Evolutionary conservation across 129 eudicot species (phyloP).

Genomic region (Flaveria linearis): DNA sequence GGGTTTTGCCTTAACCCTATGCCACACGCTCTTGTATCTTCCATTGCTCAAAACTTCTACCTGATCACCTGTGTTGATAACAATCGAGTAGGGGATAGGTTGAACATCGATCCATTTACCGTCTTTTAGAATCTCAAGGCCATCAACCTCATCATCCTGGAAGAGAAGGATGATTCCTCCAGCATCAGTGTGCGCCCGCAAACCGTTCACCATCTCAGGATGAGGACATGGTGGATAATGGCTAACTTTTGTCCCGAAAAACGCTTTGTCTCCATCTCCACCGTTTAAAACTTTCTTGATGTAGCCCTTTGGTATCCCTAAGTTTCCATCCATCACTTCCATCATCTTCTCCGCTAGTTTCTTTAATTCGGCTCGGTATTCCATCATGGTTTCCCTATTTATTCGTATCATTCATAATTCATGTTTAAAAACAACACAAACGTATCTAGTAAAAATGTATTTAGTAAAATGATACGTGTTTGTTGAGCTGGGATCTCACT

Average conservation of each 20-base stretch:
- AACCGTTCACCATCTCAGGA: constrained; percentile 67
- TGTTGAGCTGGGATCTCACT: too few species aligned
- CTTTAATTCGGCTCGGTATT: constrained; percentile 56
- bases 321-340: constrained; percentile 71
- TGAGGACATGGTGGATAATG: constrained; percentile 78
- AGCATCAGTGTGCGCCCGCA: constrained; percentile 91
- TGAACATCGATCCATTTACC: constrained; percentile 77
- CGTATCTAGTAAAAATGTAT: too few species aligned
- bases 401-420: background rate
- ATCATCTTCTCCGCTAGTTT: constrained; percentile 53
- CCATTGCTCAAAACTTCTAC: constrained; percentile 81
- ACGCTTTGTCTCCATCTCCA: constrained; percentile 45
- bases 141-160: constrained; percentile 68
- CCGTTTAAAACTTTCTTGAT: constrained; percentile 61
- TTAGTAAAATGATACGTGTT: too few species aligned
- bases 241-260: constrained; percentile 83
- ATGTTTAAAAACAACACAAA: background rate
- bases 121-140: constrained; percentile 77
- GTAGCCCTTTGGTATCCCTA: constrained; percentile 60
- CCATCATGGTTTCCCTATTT: constrained; percentile 56
- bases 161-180: constrained; percentile 80
- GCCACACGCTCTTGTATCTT: constrained; percentile 83
- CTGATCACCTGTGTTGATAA: constrained; percentile 80
- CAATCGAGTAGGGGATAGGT: constrained; percentile 66
- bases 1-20: constrained; percentile 45